A percentile compares a stretch with the other conserved stretches of the same genome.
Evolutionary conservation across 2,329 filamentous ascomycete species (phyloP).

Genomic region (Lasiodiplodia sp.): DNA sequence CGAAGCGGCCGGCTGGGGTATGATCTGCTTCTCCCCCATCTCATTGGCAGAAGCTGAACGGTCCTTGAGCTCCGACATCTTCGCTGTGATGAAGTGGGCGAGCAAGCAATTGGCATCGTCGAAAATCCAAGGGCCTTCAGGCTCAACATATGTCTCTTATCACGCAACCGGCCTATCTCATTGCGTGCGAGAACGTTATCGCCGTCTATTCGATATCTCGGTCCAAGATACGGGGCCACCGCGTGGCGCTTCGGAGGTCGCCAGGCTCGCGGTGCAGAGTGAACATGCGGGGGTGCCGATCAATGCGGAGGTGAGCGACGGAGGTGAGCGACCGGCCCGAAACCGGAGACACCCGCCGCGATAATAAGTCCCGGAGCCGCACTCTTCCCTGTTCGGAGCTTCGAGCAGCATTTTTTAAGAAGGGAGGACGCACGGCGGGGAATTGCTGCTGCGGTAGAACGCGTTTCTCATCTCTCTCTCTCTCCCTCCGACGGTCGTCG

Average conservation of each 20-base stretch:
- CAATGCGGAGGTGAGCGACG: constrained; percentile 1
- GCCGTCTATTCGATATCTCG: not conserved
- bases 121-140: not conserved
- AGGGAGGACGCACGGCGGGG: too few relatives aligned
- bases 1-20: not conserved
- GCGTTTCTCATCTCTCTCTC: too few relatives aligned
- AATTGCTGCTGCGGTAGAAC: too few relatives aligned
- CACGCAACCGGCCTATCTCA: not conserved
- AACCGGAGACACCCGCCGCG: too few relatives aligned
- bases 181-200: not conserved
- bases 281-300: not conserved
- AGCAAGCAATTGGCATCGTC: too few relatives aligned
- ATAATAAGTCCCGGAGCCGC: too few relatives aligned
- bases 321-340: constrained; percentile 10
- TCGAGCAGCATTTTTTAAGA: too few relatives aligned
- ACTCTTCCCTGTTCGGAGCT: too few relatives aligned
- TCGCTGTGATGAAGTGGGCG: not conserved
- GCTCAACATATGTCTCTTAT: not conserved
- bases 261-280: not conserved
- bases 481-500: too few relatives aligned
- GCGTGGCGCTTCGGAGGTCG: not conserved
- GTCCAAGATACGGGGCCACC: not conserved
- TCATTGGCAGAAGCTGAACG: not conserved
- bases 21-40: not conserved
- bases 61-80: not conserved